phyloP scores from a whole-genome alignment of 2,329 filamentous ascomycete species.

The Ascochyta rabiei region DNA sequence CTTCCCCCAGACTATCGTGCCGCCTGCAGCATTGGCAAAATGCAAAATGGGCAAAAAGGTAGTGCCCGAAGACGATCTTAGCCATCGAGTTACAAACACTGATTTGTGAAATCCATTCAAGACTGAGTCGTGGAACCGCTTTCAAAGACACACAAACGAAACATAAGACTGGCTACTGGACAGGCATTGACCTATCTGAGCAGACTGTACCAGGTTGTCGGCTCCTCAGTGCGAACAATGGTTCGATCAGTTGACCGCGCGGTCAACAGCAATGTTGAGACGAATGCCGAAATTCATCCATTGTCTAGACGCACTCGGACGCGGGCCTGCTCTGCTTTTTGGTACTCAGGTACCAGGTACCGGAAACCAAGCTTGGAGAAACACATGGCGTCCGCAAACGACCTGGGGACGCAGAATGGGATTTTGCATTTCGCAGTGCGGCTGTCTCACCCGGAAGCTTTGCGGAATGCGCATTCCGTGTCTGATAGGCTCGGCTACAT shows the following conservation, averaged over 20 bases:
- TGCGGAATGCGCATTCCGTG: constrained; percentile 4
- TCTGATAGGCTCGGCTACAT: background rate
- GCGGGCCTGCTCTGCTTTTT: background rate
- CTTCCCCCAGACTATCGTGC: constrained; percentile 7
- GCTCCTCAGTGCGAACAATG: background rate
- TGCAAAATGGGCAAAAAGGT: no score
- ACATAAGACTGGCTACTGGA: background rate
- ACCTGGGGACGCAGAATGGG: background rate
- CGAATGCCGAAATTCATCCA: background rate
- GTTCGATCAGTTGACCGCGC: constrained; percentile 2
- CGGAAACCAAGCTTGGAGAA: background rate
- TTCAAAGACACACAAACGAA: background rate
- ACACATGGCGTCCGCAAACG: constrained; percentile 10
- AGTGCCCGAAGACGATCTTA: background rate
- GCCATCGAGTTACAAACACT: background rate
- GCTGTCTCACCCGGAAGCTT: constrained; percentile 1
- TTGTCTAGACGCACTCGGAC: constrained; percentile 2
- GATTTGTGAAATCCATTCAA: background rate
- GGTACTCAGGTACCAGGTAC: constrained; percentile 3
- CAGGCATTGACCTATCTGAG: background rate
- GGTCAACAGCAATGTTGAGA: constrained; percentile 4
- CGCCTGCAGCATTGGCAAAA: constrained; percentile 9
- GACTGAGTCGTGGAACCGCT: background rate
- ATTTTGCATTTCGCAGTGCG: background rate
- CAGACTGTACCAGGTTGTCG: background rate